A percentile compares a stretch with the other conserved stretches of the same genome.
phyloP scores from a whole-genome alignment of 768 basidiomycete species.

The Pholiota molesta region DNA sequence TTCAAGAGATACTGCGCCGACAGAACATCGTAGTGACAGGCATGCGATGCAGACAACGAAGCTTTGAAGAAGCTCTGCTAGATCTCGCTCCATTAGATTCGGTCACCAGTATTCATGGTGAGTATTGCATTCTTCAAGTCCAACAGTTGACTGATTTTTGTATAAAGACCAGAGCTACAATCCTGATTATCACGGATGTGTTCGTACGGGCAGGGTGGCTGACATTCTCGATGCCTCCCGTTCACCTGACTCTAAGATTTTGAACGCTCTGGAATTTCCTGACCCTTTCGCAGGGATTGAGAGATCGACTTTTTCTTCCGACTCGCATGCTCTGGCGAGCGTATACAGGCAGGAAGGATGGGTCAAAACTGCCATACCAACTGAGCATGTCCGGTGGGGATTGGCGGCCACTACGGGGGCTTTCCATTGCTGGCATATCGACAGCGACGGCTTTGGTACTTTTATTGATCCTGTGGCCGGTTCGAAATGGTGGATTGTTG shows the following conservation, averaged over 20 bases:
- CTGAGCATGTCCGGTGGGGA: slow-evolving; percentile 20
- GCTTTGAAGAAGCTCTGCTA: not conserved
- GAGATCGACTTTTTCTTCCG: not conserved
- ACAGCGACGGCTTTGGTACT: slow-evolving; percentile 19
- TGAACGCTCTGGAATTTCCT: slow-evolving; percentile 12
- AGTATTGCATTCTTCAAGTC: not conserved
- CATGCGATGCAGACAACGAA: not conserved
- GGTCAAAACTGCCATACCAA: not conserved
- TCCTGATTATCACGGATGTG: not conserved
- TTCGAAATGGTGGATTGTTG: not conserved
- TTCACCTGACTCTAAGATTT: not conserved
- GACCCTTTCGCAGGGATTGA: not conserved
- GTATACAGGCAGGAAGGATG: not conserved
- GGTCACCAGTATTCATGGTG: not conserved
- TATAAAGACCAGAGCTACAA: not conserved
- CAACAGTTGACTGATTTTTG: not conserved
- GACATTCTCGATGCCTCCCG: not conserved
- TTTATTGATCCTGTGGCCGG: slow-evolving; percentile 7
- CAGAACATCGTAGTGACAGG: not conserved
- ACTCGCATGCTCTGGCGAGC: slow-evolving; percentile 6
- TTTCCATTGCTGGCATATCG: slow-evolving; percentile 18
- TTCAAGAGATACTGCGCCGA: not conserved
- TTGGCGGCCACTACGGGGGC: slow-evolving; percentile 18
- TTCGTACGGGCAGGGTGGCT: not conserved
- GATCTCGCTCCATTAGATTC: not conserved